phyloP scores from a whole-genome alignment of 176 grass and related monocot genomes.

The Saccharum spontaneum region DNA sequence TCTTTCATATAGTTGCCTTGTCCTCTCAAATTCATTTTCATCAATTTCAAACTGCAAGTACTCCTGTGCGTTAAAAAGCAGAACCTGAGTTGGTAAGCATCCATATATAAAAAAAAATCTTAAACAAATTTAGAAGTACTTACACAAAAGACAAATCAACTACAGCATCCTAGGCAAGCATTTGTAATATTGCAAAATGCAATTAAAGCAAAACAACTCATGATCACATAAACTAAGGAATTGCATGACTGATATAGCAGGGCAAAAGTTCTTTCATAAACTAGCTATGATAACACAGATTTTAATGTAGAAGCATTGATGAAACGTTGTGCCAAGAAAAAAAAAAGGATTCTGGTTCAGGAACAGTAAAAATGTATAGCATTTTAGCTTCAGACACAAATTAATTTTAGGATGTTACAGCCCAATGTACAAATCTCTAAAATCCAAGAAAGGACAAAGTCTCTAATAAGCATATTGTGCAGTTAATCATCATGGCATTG shows the following conservation, averaged over 20 bases:
- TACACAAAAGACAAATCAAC: not conserved
- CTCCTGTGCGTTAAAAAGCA: slow-evolving; percentile 43
- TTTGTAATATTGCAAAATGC: not conserved
- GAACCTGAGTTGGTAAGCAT: not conserved
- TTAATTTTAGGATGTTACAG: not conserved
- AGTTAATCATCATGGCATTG: not conserved
- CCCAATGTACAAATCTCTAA: not conserved
- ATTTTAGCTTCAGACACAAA: not conserved
- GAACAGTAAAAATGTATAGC: not conserved
- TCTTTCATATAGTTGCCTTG: slow-evolving; percentile 78
- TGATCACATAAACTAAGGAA: not conserved
- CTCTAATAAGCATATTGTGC: slow-evolving; percentile 5
- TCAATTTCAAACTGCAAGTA: slow-evolving; percentile 92
- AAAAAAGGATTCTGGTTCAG: not conserved
- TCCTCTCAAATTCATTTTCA: slow-evolving; percentile 63
- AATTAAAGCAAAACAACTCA: not conserved
- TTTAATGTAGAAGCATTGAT: not conserved
- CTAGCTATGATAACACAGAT: not conserved
- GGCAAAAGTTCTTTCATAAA: not conserved
- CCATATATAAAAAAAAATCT: too few species aligned
- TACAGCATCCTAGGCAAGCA: not conserved
- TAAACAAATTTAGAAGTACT: not conserved
- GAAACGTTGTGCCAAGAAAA: not conserved
- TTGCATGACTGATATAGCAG: not conserved
- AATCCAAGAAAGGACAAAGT: not conserved